phyloP scores from a whole-genome alignment of 2,329 filamentous ascomycete species.

The Aaosphaeria pasadenensis region DNA sequence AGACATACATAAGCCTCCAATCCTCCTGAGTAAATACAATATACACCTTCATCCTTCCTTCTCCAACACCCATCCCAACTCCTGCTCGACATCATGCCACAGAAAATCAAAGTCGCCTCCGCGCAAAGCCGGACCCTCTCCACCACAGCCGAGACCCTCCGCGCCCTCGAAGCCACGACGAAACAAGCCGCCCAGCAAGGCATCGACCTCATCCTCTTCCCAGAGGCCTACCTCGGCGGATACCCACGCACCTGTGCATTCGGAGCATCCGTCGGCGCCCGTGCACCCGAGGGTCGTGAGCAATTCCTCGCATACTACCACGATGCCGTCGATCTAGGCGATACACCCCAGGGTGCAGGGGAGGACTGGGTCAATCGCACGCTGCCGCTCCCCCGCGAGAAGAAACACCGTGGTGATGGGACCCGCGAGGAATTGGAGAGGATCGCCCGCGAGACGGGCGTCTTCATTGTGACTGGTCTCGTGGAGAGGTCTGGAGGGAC shows the following conservation, averaged over 20 bases:
- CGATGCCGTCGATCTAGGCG: conserved; percentile 76
- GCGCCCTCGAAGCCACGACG: conserved; percentile 62
- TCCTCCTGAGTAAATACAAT: too few species aligned
- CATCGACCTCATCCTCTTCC: conserved; percentile 76
- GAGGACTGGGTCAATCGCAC: conserved; percentile 67
- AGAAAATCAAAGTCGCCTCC: conserved; percentile 47
- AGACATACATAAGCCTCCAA: too few species aligned
- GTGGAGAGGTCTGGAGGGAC: conserved; percentile 80
- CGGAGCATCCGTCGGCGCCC: conserved; percentile 69
- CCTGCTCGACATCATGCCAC: conserved; percentile 32
- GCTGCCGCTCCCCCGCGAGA: conserved; percentile 50
- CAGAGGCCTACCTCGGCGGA: conserved; percentile 87
- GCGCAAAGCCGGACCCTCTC: conserved; percentile 48
- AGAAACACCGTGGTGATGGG: conserved; percentile 63
- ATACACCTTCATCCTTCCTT: too few species aligned
- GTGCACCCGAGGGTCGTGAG: conserved; percentile 68
- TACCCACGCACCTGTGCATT: conserved; percentile 83
- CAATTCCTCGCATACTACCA: conserved; percentile 82
- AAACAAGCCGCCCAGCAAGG: conserved; percentile 58
- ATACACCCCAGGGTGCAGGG: conserved; percentile 69
- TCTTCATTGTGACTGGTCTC: conserved; percentile 77
- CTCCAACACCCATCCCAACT: too few species aligned
- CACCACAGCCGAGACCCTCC: conserved; percentile 59
- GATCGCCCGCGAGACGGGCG: conserved; percentile 71
- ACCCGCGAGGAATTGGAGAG: conserved; percentile 77